Base-by-base conservation (phyloP, 768 basidiomycete species). In the Leccinum boreale region DNA sequence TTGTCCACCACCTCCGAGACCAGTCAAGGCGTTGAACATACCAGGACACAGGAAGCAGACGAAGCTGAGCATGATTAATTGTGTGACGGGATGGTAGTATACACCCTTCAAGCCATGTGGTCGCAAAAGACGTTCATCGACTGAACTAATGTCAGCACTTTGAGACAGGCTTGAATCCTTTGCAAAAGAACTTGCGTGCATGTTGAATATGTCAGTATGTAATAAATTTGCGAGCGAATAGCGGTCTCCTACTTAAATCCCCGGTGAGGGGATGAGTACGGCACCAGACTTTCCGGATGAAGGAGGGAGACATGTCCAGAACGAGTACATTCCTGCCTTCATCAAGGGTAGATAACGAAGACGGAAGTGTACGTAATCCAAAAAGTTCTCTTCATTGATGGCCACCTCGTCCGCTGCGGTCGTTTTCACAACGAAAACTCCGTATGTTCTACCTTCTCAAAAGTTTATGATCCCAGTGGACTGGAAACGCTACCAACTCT, bases 401-500 rank as follows among this genome's bases (percentile, higher is more conserved):
- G 42, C 42, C 42, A 44, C 42, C 3, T 11, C 42, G 42, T 55
- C 64, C n/a, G 52, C 66, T 45, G 60, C 66, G 17, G 58, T 66
- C 28, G 21, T 55, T 8, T 62, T 66, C 54, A 59, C 63, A 2
- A 66, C 65, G n/a, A 65, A 62, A 39, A 52, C 65, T 12, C 42
- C 58, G 2, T 66, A 68, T 56, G 56, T 52, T 11, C 56, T 66
- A 11, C 65, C 65, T 50, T 80, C 86, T 1, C 91, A 94, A 71
- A 93, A 92, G 67, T 98, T 93, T 70, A 86, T 97, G 85, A 87
- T 98, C 15, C 96, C 97, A 2, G 79, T 86, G 1, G 76, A 83
- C 71, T 98, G 94, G 94, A 84, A 82, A 57, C 86, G 96, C n/a
- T 98, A 90, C 72, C 96, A 98, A 66, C 87, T 99, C 31, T 98